Base-by-base conservation (phyloP, 2,329 filamentous ascomycete species). In the Claviceps sorghi region DNA sequence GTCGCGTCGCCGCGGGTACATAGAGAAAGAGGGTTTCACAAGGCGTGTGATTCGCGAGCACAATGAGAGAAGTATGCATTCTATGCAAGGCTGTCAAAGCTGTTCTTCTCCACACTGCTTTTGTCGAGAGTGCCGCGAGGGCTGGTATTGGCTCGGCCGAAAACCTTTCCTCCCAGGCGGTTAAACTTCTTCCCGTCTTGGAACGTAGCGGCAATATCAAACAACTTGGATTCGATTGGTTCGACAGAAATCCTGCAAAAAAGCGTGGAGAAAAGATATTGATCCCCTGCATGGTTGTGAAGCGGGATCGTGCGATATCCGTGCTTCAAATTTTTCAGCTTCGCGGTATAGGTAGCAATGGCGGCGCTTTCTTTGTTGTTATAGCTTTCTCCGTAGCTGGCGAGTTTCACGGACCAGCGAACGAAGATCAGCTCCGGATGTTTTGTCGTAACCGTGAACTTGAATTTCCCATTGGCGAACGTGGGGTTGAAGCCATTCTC, bases 401-500 rank as follows among this genome's bases (percentile, higher is more conserved):
- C 90, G 59, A 93, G 86, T 76, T 87, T 91, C 52, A 97, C 88
- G 26, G 84, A 90, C 80, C 88, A 95, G 46, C 89, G 86, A 50
- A 98, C 83, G 67, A 97, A 97, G 53, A 97, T 85, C 32, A 98
- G 75, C 60, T 93, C 88, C 0, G 91, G 90, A 63, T 91, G 90
- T 64, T 94, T 94, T n/a, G 93, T 97, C 48, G 88, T 88, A 26
- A 96, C 75, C 52, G 82, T 83, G 67, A 96, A 84, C 55, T 80
- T 80, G 69, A 91, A 86, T 53, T 79, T 78, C 59, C 88, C 82
- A 59, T 90, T 81, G 34, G 54, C 58, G 67, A 95, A 98, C 52
- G 83, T 75, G 1, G 93, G 93, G 65, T 95, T 95, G 71, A 95
- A 97, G 26, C 90, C 91, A 64, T 98, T 97, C 65, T 87, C 86